phyloP scores from a whole-genome alignment of 176 grass and related monocot genomes.

The Rhynchospora pubera region DNA sequence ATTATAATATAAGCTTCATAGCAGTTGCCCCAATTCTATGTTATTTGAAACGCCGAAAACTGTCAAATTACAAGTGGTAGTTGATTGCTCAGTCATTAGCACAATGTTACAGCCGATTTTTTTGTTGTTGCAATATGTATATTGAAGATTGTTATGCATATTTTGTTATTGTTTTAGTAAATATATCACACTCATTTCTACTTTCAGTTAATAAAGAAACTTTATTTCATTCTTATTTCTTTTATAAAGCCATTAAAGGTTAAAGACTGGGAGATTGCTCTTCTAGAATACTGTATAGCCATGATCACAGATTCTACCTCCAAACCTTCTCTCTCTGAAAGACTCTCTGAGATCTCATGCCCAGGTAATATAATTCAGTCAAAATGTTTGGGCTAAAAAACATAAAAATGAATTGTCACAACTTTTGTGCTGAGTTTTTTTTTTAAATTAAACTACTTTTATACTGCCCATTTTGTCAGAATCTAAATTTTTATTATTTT shows the following conservation, averaged over 20 bases:
- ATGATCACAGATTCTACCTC: constrained; percentile 57
- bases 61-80: not conserved
- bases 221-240: not conserved
- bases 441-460: not conserved
- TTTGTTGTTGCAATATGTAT: not conserved
- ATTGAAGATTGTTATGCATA: not conserved
- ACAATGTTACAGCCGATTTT: not conserved
- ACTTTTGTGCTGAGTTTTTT: not conserved
- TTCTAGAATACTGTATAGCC: constrained; percentile 73
- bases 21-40: not conserved
- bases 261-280: constrained; percentile 83
- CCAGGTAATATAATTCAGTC: constrained; percentile 38
- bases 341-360: constrained; percentile 78
- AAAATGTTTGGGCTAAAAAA: not conserved
- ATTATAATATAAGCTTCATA: not conserved
- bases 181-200: not conserved
- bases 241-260: constrained; percentile 58
- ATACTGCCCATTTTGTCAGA: not conserved
- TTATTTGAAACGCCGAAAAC: not conserved
- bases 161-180: not conserved
- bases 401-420: not conserved
- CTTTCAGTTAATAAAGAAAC: not conserved
- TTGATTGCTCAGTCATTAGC: not conserved
- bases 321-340: constrained; percentile 50
- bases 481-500: not conserved